These are phyloP conservation scores for Cicer chorassanicum DNA, from an alignment of 306 rosid genomes.

Conservation along the genomic window DNA sequence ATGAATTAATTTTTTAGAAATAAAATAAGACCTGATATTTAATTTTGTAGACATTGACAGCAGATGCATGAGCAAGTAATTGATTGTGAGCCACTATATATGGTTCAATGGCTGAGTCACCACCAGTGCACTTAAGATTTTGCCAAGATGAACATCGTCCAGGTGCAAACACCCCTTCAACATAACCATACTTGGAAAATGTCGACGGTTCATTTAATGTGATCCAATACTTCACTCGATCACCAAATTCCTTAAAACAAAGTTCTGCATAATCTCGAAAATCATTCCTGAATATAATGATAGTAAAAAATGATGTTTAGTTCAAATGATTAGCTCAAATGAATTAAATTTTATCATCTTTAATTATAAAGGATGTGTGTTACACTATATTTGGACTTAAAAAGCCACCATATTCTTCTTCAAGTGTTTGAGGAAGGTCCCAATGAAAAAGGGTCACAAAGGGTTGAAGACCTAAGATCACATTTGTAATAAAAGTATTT, in stretches of 20 bases:
- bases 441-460: constrained; percentile 58
- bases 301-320: not conserved
- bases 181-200: not conserved
- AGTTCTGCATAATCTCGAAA: constrained; percentile 34
- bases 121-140: constrained; percentile 44
- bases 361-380: not conserved
- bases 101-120: constrained; percentile 60
- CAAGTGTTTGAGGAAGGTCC: constrained; percentile 63
- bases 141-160: constrained; percentile 55
- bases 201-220: constrained; percentile 35
- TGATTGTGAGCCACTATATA: constrained; percentile 55
- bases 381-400: constrained; percentile 49
- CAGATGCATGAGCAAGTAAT: constrained; percentile 59
- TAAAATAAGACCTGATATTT: constrained; percentile 52
- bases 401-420: constrained; percentile 61
- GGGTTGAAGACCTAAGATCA: constrained; percentile 46
- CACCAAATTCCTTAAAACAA: constrained; percentile 43
- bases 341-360: not conserved
- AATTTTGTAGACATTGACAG: constrained; percentile 42
- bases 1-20: not conserved
- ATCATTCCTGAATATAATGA: constrained; percentile 13
- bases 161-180: not conserved
- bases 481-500: not conserved
- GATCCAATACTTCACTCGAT: constrained; percentile 43
- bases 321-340: not conserved